Evolutionary conservation across 148 eudicot species (phyloP).

Genomic region (Amaranthus cruentus): DNA sequence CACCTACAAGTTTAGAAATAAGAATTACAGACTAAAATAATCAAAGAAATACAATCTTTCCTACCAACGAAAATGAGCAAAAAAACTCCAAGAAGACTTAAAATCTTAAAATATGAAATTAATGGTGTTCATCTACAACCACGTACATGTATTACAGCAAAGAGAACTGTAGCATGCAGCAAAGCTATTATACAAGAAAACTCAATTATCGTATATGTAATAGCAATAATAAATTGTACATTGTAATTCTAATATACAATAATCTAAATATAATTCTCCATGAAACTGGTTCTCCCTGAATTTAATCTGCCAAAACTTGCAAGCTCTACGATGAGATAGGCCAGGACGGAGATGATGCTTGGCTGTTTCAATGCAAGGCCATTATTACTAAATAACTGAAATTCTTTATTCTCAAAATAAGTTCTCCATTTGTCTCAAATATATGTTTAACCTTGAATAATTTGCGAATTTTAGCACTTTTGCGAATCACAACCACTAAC

Average conservation of each 20-base stretch:
- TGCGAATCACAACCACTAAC: too few relatives aligned
- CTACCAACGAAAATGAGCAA: too few relatives aligned
- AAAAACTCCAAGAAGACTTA: too few relatives aligned
- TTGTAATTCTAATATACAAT: not conserved
- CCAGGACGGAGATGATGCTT: constrained; percentile 40
- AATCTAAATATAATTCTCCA: not conserved
- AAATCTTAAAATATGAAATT: too few relatives aligned
- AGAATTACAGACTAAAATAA: too few relatives aligned
- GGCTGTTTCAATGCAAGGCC: constrained; percentile 25
- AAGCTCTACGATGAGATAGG: constrained; percentile 24
- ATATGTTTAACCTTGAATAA: too few relatives aligned
- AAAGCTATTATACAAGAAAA: constrained; percentile 11
- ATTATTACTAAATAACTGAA: too few relatives aligned
- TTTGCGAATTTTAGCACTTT: too few relatives aligned
- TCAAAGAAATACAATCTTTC: too few relatives aligned
- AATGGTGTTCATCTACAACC: not conserved
- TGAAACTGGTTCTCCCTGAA: not conserved
- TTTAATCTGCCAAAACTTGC: constrained; percentile 1
- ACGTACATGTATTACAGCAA: not conserved
- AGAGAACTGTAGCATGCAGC: not conserved
- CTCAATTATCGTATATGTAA: not conserved
- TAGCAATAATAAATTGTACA: not conserved
- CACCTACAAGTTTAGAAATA: too few relatives aligned
- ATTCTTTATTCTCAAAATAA: too few relatives aligned
- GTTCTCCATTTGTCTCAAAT: too few relatives aligned